Conservation (phyloP, 2,329 filamentous ascomycete species). For the Claviceps humidiphila region DNA sequence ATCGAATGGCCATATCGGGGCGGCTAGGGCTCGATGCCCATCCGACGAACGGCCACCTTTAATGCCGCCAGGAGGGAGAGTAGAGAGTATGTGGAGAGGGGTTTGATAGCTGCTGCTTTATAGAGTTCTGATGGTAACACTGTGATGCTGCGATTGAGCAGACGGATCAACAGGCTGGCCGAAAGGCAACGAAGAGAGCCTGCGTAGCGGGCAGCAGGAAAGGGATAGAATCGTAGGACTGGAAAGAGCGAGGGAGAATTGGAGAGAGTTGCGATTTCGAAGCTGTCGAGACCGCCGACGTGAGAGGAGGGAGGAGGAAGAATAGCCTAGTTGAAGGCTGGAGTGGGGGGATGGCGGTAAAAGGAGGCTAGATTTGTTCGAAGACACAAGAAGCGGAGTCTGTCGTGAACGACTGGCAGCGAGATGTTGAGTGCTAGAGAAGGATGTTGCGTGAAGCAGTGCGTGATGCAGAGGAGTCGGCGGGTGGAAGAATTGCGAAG, state of each 20-base stretch:
- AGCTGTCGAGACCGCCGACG: conserved; percentile 1
- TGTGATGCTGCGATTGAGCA: background rate
- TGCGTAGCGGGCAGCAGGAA: background rate
- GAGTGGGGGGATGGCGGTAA: background rate
- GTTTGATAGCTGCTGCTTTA: background rate
- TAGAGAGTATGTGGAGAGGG: background rate
- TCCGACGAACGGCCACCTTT: conserved; percentile 16
- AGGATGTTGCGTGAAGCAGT: background rate
- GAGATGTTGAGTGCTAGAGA: background rate
- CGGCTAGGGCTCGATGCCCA: conserved; percentile 23
- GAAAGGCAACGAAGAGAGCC: background rate
- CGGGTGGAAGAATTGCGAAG: conserved; percentile 2
- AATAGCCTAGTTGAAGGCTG: background rate
- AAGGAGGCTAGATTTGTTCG: background rate
- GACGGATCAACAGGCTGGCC: background rate
- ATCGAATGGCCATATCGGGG: conserved; percentile 45
- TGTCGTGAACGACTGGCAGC: background rate
- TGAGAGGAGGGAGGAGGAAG: conserved; percentile 2
- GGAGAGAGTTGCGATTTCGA: background rate
- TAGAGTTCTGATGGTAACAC: background rate
- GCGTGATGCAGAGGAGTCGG: conserved; percentile 1
- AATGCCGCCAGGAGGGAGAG: conserved; percentile 6
- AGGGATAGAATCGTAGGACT: background rate
- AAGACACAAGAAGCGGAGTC: background rate
- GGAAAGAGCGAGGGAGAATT: background rate